Base-by-base conservation (phyloP, 441 rosid genomes). In the Hura crepitans region DNA sequence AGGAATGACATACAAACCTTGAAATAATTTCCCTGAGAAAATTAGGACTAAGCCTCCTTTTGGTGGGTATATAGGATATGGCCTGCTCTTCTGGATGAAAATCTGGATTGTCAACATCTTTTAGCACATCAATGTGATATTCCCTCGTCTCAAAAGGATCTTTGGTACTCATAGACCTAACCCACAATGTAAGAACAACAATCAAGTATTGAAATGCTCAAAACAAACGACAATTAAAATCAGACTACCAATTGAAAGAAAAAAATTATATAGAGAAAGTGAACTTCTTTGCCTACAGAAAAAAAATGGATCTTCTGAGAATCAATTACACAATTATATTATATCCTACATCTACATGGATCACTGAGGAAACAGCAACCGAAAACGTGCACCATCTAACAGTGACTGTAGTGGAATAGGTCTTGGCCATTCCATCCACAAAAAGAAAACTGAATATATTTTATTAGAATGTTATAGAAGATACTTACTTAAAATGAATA, bases 141-240 rank as follows among this genome's bases (percentile, higher is more conserved):
- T 93, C 97, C 81, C 87, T 85, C 82, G 91, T 86, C 83, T 96
- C 98, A 83, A 85, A 96, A 79, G 91, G 99, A 86, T 86, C 83
- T 62, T 81, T 81, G 20, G 77, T 64, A 62, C 55, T 81, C 91
- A 88, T 84, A 23, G 77, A 68, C 75, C 77, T 88, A 65, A 90
- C 92, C 96, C 88, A 70, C 58, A 81, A 67, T 72, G 66, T 55
- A 49, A 70, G 60, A 67, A 31, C 57, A 53, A 68, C 4, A 72
- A 39, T 60, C 45, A 57, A 50, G 20, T 71, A 60, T 30, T n/a
- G 71, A 63, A 39, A 61, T 74, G 46, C 74, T 62, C 69, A 53
- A 69, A 70, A 56, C 22, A 72, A 61, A 57, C 8, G 62, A 67
- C 68, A 3, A 54, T n/a, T 6, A 51, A 20, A 49, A 31, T 27